Evolutionary conservation across 2,329 filamentous ascomycete genomes (phyloP).

Genomic region (Anthostomella pinea): DNA sequence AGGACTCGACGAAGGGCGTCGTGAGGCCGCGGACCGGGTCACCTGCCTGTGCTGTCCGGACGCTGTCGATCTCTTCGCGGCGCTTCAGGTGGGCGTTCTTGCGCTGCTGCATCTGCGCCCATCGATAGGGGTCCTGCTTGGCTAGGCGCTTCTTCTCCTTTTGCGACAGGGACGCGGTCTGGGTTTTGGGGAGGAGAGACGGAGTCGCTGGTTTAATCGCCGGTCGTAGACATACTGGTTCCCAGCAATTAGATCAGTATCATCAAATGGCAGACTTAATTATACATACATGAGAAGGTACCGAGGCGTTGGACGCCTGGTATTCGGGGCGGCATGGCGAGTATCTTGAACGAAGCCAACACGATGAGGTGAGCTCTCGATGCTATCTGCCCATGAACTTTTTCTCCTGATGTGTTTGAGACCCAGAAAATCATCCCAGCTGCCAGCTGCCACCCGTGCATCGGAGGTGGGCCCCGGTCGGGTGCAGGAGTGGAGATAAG

Average conservation of each 20-base stretch:
- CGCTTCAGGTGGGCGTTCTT: slow-evolving; percentile 80
- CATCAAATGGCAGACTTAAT: slow-evolving; percentile 22
- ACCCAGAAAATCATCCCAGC: too few relatives aligned
- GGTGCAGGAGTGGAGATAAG: too few relatives aligned
- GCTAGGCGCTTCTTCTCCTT: slow-evolving; percentile 63
- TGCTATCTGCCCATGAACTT: too few relatives aligned
- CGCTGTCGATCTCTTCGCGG: slow-evolving; percentile 64
- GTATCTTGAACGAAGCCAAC: slow-evolving; percentile 4
- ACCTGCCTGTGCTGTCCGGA: slow-evolving; percentile 65
- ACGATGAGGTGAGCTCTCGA: too few relatives aligned
- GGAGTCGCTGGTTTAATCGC: slow-evolving; percentile 45
- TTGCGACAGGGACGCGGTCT: slow-evolving; percentile 61
- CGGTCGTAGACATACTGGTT: slow-evolving; percentile 59
- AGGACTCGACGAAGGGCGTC: slow-evolving; percentile 81
- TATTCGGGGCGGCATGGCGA: slow-evolving; percentile 67
- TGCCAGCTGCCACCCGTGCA: background rate
- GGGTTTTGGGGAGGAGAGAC: slow-evolving; percentile 54
- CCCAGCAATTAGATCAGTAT: background rate
- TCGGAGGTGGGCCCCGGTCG: background rate
- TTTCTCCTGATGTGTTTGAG: too few relatives aligned
- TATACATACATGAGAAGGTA: slow-evolving; percentile 55
- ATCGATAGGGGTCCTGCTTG: slow-evolving; percentile 77
- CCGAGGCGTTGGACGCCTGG: slow-evolving; percentile 57
- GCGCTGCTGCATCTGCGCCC: slow-evolving; percentile 76
- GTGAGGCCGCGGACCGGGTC: slow-evolving; percentile 75